Percentiles rank a stretch among this genome's conserved stretches.
These are phyloP conservation scores for Fusarium lateritium DNA, from an alignment of 2,329 filamentous ascomycete species.

Conservation along the genomic window DNA sequence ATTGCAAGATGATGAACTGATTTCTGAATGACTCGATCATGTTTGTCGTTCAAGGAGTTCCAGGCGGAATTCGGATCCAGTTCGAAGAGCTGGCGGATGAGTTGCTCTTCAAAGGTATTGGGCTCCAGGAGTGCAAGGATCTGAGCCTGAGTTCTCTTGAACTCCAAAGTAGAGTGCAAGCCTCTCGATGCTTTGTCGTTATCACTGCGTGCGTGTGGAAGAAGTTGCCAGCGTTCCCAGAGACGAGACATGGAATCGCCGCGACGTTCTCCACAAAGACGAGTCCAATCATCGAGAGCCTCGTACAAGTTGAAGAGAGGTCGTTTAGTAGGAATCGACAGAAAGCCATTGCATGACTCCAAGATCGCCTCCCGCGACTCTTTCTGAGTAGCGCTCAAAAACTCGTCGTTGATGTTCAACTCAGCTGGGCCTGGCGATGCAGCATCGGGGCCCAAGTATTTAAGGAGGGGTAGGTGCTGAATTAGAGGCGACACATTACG, in stretches of 20 bases:
- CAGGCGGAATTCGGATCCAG: neutral
- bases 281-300: constrained; percentile 8
- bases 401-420: neutral
- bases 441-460: neutral
- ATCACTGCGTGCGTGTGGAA: neutral
- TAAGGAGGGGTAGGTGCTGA: neutral
- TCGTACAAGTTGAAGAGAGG: neutral
- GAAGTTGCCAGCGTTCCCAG: constrained; percentile 3
- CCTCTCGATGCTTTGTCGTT: neutral
- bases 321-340: neutral
- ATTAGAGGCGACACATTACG: constrained; percentile 1
- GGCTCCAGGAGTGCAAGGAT: constrained; percentile 2
- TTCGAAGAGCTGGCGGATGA: neutral
- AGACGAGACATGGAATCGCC: neutral
- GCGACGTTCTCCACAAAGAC: neutral
- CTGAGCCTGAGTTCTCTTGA: neutral
- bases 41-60: neutral
- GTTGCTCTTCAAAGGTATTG: neutral
- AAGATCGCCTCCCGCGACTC: neutral
- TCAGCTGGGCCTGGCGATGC: neutral
- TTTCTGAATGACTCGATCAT: neutral
- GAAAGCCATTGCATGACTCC: neutral
- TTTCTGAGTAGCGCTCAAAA: neutral
- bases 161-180: neutral
- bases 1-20: neutral